Evolutionary conservation across 345 rosid genomes (phyloP).

Genomic region (Eucalyptus sp.): DNA sequence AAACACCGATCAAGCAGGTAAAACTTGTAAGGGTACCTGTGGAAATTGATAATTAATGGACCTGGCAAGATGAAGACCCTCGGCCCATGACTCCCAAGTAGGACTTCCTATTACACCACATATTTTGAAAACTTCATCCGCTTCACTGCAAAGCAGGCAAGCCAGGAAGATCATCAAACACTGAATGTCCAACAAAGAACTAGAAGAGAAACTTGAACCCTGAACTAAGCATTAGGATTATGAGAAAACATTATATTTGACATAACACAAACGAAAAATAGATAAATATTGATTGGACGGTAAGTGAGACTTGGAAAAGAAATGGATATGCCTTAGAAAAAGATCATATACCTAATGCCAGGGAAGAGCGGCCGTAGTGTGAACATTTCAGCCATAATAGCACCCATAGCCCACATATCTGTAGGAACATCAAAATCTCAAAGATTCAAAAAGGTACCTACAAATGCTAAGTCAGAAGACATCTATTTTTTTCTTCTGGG

Average conservation of each 20-base stretch:
- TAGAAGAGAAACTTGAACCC: neutral
- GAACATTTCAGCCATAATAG: slow-evolving; percentile 35
- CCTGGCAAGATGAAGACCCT: slow-evolving; percentile 24
- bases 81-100: slow-evolving; percentile 18
- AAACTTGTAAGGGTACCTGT: neutral
- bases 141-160: neutral
- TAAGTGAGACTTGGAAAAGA: neutral
- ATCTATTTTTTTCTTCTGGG: neutral
- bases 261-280: neutral
- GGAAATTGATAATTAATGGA: slow-evolving; percentile 24
- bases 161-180: neutral
- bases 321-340: neutral
- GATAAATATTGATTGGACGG: neutral
- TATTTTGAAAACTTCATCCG: slow-evolving; percentile 23
- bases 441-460: neutral
- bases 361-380: slow-evolving; percentile 27
- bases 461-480: neutral
- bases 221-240: neutral
- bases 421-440: neutral
- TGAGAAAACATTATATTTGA: neutral
- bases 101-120: slow-evolving; percentile 31
- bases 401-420: slow-evolving; percentile 58
- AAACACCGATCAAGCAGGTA: neutral
- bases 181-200: neutral
- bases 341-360: slow-evolving; percentile 12